Evolutionary conservation across 2,329 filamentous ascomycete species (phyloP).

Genomic region (Gyromitra esculenta): DNA sequence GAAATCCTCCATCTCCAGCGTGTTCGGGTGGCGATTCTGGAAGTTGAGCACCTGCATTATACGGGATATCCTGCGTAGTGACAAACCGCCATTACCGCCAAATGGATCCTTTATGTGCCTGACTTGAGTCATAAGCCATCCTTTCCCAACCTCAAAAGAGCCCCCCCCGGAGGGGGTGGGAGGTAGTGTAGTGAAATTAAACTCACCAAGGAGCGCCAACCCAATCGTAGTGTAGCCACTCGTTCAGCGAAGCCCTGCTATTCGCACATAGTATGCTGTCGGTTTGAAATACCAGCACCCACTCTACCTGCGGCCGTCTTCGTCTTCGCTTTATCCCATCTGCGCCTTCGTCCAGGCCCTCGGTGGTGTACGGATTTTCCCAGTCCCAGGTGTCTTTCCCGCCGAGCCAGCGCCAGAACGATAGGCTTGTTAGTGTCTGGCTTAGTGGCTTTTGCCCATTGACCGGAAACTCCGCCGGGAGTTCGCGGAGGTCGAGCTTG

Average conservation of each 20-base stretch:
- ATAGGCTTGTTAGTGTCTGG: constrained; percentile 66
- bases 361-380: constrained; percentile 11
- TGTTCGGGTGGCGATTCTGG: constrained; percentile 62
- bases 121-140: background rate
- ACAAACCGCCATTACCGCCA: constrained; percentile 67
- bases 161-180: no score
- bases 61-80: constrained; percentile 66
- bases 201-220: constrained; percentile 65
- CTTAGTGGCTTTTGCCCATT: constrained; percentile 66
- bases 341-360: background rate
- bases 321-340: background rate
- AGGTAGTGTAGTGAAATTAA: background rate
- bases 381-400: constrained; percentile 36
- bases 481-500: constrained; percentile 63
- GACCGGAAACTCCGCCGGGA: constrained; percentile 67
- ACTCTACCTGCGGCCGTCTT: constrained; percentile 43
- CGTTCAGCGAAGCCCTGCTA: constrained; percentile 63
- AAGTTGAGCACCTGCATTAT: constrained; percentile 67
- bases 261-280: constrained; percentile 69
- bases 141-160: no score
- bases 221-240: constrained; percentile 67
- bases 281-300: constrained; percentile 66
- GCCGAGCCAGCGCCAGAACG: constrained; percentile 61
- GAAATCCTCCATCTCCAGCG: constrained; percentile 67
- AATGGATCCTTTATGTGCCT: constrained; percentile 58